Evolutionary conservation across 2,329 filamentous ascomycete genomes (phyloP).

Genomic region (Fusarium metavorans): DNA sequence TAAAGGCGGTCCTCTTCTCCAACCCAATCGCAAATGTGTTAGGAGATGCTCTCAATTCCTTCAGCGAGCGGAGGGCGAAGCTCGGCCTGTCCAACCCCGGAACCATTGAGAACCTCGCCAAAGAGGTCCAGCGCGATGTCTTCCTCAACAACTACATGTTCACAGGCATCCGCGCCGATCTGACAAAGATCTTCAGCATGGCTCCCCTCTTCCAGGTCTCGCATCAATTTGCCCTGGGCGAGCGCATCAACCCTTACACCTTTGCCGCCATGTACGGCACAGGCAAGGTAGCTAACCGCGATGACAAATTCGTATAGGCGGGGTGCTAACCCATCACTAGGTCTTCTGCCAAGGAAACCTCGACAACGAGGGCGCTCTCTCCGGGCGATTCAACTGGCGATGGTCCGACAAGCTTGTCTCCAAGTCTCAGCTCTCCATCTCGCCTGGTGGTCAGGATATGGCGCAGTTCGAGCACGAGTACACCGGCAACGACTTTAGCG

Average conservation of each 20-base stretch:
- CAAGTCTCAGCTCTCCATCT: constrained; percentile 89
- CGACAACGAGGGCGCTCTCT: constrained; percentile 91
- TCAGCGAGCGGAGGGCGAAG: constrained; percentile 87
- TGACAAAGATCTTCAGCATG: constrained; percentile 96
- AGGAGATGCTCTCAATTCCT: constrained; percentile 82
- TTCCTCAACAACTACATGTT: constrained; percentile 98
- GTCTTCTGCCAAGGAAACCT: constrained; percentile 95
- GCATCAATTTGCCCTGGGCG: constrained; percentile 95
- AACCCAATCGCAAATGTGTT: constrained; percentile 79
- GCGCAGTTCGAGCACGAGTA: constrained; percentile 97
- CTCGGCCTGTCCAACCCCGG: constrained; percentile 93
- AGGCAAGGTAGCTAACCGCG: constrained; percentile 74
- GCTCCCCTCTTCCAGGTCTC: constrained; percentile 96
- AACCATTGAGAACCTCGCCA: constrained; percentile 87
- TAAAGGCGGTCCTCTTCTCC: constrained; percentile 73
- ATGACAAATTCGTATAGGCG: constrained; percentile 16
- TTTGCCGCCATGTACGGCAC: constrained; percentile 96
- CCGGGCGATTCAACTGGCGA: constrained; percentile 92
- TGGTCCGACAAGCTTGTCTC: constrained; percentile 84
- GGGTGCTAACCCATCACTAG: constrained; percentile 60
- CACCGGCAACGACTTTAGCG: constrained; percentile 91
- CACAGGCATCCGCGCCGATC: constrained; percentile 92
- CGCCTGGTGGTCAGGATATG: constrained; percentile 85
- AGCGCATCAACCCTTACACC: constrained; percentile 92
- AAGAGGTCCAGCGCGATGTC: constrained; percentile 96